phyloP scores from a whole-genome alignment of 371 early-diverging fungal genomes.

The Mortierella sp. region DNA sequence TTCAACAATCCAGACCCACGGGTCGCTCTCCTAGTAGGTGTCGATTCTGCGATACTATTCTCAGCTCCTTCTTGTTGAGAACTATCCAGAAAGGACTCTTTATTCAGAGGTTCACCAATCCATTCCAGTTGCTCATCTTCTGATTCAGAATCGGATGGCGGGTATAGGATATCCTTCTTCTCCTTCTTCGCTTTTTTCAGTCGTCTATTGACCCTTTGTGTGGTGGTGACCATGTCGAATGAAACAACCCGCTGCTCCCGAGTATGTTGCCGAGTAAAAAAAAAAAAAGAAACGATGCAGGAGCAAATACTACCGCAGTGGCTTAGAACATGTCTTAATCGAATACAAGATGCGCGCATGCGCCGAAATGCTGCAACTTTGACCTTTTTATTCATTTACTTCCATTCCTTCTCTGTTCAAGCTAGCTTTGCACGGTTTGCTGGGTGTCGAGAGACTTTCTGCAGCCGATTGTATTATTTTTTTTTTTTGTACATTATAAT shows the following conservation, averaged over 20 bases:
- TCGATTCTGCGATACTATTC: background rate
- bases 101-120: conserved; percentile 53
- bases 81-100: conserved; percentile 9
- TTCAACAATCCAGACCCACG: conserved; percentile 54
- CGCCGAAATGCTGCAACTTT: no score
- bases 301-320: background rate
- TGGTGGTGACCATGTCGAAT: conserved; percentile 21
- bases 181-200: conserved; percentile 26
- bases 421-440: background rate
- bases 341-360: background rate
- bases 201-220: conserved; percentile 27
- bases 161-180: conserved; percentile 22
- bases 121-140: conserved; percentile 36
- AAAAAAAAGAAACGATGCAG: background rate
- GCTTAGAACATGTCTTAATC: background rate
- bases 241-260: background rate
- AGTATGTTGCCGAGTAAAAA: background rate
- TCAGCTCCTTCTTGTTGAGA: background rate
- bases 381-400: conserved; percentile 1
- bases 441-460: conserved; percentile 6
- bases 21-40: conserved; percentile 34
- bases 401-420: background rate
- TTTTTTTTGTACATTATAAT: conserved; percentile 14
- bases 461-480: background rate
- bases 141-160: conserved; percentile 38